Base-by-base conservation (phyloP, 495 filamentous ascomycete species). In the Aspergillus saccharolyticus region DNA sequence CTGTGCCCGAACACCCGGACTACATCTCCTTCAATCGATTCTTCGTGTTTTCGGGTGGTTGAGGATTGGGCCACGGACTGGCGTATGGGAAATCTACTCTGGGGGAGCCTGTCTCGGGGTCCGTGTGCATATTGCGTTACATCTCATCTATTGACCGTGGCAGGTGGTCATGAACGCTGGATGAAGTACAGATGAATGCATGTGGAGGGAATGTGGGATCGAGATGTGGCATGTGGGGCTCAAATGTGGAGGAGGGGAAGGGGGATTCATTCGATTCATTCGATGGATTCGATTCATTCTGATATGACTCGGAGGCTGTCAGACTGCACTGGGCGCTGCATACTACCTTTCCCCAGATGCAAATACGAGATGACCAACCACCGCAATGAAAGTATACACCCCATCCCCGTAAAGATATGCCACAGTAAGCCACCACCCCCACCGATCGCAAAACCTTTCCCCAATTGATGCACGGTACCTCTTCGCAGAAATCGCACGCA, bases 341-440 rank as follows among this genome's bases (percentile, higher is more conserved):
- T 33, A 57, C 59, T 2, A 16, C 18, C 4, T 44, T 28, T 43
- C 51, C 44, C 10, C 47, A 44, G 25, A 4, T 4, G 44, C 44
- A 2, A 24, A 55, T 10, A 30, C 22, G 9, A 55, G 42, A 30
- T 57, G 22, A 22, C 66, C 66, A 7, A 64, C 43, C 44, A 66
- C 39, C 0, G 61, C 59, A 9, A 66, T 61, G 33, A 58, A 63
- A 46, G 65, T 60, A 52, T 69, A 68, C 7, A 80, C 79, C 77
- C 74, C 16, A 80, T 66, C 2, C 75, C 80, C 3, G 80, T 83
- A 42, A 79, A 70, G 20, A 83, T 66, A 67, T 83, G 81, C 83
- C 80, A 84, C 79, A n/a, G n/a, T 66, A 67, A 19, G 30, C 43
- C 19, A 43, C 30, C 17, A 20, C 17, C 59, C 16, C 33, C 22